These are phyloP conservation scores for Neocatenulostroma microsporum DNA, from an alignment of 2,329 filamentous ascomycete species.

Conservation along the genomic window DNA sequence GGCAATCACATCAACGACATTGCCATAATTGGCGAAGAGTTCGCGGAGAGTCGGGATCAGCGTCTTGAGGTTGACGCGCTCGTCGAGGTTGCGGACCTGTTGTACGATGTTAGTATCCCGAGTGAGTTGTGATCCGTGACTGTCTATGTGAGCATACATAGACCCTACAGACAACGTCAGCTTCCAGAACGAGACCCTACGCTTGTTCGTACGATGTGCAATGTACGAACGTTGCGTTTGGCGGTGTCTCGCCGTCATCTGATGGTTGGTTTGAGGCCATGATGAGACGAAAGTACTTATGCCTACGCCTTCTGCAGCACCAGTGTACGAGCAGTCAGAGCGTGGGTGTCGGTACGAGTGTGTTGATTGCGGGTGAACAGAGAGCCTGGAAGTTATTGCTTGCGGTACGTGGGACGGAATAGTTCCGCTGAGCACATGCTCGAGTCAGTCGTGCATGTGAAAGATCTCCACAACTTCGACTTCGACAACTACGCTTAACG, in stretches of 20 bases:
- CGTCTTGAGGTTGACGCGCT: conserved; percentile 74
- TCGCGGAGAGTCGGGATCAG: conserved; percentile 65
- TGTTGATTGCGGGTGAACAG: too few species aligned
- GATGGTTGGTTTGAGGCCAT: too few species aligned
- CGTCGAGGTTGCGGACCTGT: conserved; percentile 74
- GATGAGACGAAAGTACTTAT: too few species aligned
- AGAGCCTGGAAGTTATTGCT: too few species aligned
- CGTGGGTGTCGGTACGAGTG: too few species aligned
- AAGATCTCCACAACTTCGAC: too few species aligned
- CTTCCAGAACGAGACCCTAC: conserved; percentile 12
- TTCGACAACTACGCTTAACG: too few species aligned
- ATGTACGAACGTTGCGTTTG: conserved; percentile 37
- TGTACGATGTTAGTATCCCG: conserved; percentile 1
- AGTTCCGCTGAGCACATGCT: too few species aligned
- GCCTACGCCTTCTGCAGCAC: too few species aligned
- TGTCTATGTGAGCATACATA: conserved; percentile 24
- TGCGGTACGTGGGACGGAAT: too few species aligned
- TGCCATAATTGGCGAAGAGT: conserved; percentile 84
- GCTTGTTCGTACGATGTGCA: conserved; percentile 34
- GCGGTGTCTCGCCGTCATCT: conserved; percentile 17
- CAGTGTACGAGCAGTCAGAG: too few species aligned
- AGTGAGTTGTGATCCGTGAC: neutral
- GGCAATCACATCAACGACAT: conserved; percentile 73
- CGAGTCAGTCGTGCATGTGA: too few species aligned
- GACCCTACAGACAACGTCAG: conserved; percentile 24